Conservation (phyloP, 495 filamentous ascomycete species). For the Penicillium dipodomyicola region DNA sequence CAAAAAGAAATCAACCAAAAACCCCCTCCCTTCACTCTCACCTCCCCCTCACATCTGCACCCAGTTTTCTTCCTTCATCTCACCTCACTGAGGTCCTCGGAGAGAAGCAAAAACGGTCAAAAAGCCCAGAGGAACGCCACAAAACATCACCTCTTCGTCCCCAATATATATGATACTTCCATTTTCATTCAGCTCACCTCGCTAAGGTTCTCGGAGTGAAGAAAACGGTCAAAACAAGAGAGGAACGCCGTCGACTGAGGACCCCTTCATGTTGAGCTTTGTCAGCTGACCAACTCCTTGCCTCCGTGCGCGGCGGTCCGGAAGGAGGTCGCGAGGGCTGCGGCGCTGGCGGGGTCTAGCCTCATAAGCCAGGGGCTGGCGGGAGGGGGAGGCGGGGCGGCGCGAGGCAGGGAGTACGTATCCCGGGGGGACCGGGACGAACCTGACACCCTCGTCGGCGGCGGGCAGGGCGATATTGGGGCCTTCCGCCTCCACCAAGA, state of each 20-base stretch:
- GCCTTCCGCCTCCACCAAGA: no score
- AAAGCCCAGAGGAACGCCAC: slow-evolving; percentile 6
- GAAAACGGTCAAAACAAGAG: slow-evolving; percentile 1
- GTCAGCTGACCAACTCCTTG: background rate
- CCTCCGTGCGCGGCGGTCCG: background rate
- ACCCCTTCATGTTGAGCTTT: background rate
- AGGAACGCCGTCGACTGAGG: background rate
- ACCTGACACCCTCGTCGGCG: background rate
- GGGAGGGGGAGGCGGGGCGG: no score
- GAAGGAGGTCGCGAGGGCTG: background rate
- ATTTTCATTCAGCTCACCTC: slow-evolving; percentile 9
- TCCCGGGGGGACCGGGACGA: no score
- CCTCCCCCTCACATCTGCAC: no score
- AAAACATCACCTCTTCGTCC: no score
- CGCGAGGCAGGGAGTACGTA: no score
- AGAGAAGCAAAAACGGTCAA: slow-evolving; percentile 4
- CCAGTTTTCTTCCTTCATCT: slow-evolving; percentile 13
- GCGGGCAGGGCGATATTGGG: no score
- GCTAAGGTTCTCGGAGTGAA: slow-evolving; percentile 8
- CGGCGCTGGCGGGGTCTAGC: no score
- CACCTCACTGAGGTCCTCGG: slow-evolving; percentile 11
- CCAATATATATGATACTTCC: no score
- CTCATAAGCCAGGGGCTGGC: no score
- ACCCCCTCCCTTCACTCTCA: no score
- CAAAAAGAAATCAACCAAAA: no score